A percentile compares a stretch with the other conserved stretches of the same genome.
These are phyloP conservation scores for Talaromyces ruber DNA, from an alignment of 495 filamentous ascomycete genomes.

Conservation along the genomic window DNA sequence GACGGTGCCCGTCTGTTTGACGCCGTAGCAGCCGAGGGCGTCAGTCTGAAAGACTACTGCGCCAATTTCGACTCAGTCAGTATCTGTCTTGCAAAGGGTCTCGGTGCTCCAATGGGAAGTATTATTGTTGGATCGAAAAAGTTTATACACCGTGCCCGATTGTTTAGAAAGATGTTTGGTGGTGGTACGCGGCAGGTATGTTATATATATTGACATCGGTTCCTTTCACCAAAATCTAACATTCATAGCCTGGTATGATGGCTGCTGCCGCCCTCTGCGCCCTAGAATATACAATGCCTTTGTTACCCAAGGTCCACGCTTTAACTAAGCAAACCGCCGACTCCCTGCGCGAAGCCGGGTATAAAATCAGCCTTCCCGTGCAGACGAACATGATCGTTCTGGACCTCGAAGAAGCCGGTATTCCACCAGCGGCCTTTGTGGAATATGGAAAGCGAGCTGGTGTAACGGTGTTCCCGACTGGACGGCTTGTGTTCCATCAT, in stretches of 20 bases:
- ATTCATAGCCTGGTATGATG: conserved; percentile 22
- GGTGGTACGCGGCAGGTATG: conserved; percentile 58
- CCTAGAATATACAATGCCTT: conserved; percentile 28
- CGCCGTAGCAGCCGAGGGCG: conserved; percentile 40
- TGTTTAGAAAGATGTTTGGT: conserved; percentile 63
- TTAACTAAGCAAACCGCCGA: conserved; percentile 7
- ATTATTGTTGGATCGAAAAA: conserved; percentile 50
- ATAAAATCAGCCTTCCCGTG: conserved; percentile 48
- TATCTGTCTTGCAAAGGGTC: conserved; percentile 68
- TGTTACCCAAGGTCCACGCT: conserved; percentile 9
- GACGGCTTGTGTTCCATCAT: conserved; percentile 15
- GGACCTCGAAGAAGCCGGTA: conserved; percentile 45
- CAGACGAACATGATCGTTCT: conserved; percentile 82
- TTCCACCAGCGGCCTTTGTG: conserved; percentile 35
- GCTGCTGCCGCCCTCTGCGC: conserved; percentile 18
- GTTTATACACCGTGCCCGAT: conserved; percentile 53
- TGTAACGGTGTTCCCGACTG: conserved; percentile 31
- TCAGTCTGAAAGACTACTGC: conserved; percentile 52
- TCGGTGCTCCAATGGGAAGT: conserved; percentile 69
- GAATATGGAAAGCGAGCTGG: conserved; percentile 44
- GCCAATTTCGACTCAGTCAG: conserved; percentile 58
- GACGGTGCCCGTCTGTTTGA: conserved; percentile 72
- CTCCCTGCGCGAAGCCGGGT: conserved; percentile 29
- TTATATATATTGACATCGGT: not conserved
- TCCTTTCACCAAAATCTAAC: not conserved